Base-by-base conservation (phyloP, 352 stramenopile genomes). In the Phytopythium chamaehyphon region DNA sequence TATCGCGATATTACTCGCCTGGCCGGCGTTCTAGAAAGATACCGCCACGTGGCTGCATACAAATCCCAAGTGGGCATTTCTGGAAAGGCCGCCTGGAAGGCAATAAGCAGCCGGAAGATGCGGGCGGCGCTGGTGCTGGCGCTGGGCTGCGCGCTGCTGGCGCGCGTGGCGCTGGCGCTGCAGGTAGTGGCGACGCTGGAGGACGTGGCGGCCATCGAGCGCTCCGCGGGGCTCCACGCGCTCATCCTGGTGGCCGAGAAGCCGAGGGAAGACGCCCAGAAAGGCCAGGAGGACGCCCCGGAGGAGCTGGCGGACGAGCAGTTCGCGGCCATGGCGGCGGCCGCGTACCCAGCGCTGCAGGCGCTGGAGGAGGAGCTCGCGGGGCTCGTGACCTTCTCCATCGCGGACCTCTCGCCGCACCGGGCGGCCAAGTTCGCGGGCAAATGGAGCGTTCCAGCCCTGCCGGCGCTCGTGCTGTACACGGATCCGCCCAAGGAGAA, bases 401-500 rank as follows among this genome's bases (percentile, higher is more conserved):
- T 83, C 21, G 61, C 73, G 22, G 72, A 83, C 51, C 57, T 76
- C 7, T 53, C 66, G 19, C 33, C 59, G 3, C 42, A 67, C 18
- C 59, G 54, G 39, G 73, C 76, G 28, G 57, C 52, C 16, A 47
- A 51, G 28, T 59, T 83, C 22, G 52, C 50, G 15, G 80, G 71
- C 51, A 84, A 86, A 40, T 90, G 79, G 79, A 73, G 72, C 42
- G 40, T 86, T 14, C 52, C 54, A 0, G 57, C 58, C 3, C 53
- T 83, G 1, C 82, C 82, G 2, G 73, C 71, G 21, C 52, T 93
- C 8, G 52, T 88, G 3, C 35, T 87, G 21, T 89, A 85, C 60
- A 76, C 68, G 43, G 79, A 85, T 26, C 55, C 52, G 21, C 82
- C 82, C 0, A 76, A 87, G 26, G 57, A 72, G 63, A 93, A 93